phyloP scores from a whole-genome alignment of 1,139 yeast species.

The Nakaseomyces delphensis region DNA sequence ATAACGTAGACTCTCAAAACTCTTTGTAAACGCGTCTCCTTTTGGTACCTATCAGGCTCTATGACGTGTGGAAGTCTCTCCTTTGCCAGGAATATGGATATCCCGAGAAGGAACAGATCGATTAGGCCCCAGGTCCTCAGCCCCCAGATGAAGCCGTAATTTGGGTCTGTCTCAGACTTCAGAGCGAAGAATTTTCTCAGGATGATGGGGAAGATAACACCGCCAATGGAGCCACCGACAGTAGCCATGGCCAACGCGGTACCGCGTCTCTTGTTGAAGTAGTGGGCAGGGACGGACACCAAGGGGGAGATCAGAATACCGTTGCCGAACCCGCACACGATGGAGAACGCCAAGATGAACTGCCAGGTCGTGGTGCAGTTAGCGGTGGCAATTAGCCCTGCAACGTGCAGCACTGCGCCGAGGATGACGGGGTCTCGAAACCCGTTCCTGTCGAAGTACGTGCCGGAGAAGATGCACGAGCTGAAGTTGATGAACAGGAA shows the following conservation, averaged over 20 bases:
- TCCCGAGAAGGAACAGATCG: constrained; percentile 36
- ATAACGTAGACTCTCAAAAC: constrained; percentile 18
- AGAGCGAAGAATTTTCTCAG: constrained; percentile 41
- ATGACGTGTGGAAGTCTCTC: constrained; percentile 34
- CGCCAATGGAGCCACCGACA: constrained; percentile 64
- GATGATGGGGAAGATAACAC: constrained; percentile 53
- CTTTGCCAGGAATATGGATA: constrained; percentile 34
- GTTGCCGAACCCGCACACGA: constrained; percentile 50
- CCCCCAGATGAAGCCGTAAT: constrained; percentile 52
- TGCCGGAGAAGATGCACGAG: constrained; percentile 52
- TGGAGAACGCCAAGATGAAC: constrained; percentile 49
- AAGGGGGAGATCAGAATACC: constrained; percentile 52
- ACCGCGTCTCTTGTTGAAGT: constrained; percentile 52
- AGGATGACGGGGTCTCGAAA: constrained; percentile 40
- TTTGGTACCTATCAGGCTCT: constrained; percentile 9
- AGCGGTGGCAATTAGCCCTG: constrained; percentile 51
- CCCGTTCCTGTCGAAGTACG: constrained; percentile 54
- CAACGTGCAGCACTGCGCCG: constrained; percentile 40
- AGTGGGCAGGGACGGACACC: constrained; percentile 53
- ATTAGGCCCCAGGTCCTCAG: constrained; percentile 47
- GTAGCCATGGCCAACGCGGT: constrained; percentile 54
- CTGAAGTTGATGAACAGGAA: constrained; percentile 48
- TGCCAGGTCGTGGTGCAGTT: constrained; percentile 47
- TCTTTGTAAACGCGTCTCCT: constrained; percentile 12
- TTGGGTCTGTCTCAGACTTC: constrained; percentile 15